Evolutionary conservation across 2,329 filamentous ascomycete species (phyloP).

Genomic region (Chaetomium olivaceum): DNA sequence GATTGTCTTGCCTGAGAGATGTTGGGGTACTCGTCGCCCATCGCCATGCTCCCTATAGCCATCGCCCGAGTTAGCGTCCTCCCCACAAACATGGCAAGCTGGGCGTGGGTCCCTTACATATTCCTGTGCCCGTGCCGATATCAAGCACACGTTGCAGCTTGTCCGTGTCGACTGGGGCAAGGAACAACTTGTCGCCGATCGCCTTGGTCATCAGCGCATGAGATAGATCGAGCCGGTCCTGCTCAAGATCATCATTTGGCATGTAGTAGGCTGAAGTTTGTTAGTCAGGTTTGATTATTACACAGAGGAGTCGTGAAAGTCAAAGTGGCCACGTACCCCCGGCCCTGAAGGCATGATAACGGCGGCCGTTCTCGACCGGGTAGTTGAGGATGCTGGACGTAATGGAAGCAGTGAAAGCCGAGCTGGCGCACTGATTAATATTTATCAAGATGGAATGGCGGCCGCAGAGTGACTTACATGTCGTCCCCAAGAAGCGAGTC

Average conservation of each 20-base stretch:
- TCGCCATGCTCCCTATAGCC: slow-evolving; percentile 40
- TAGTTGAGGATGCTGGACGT: slow-evolving; percentile 36
- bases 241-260: slow-evolving; percentile 40
- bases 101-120: slow-evolving; percentile 35
- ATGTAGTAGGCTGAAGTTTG: slow-evolving; percentile 24
- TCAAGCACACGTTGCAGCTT: slow-evolving; percentile 43
- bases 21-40: slow-evolving; percentile 39
- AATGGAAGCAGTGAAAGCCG: slow-evolving; percentile 34
- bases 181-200: slow-evolving; percentile 32
- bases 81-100: too few species aligned
- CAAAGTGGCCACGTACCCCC: slow-evolving; percentile 29
- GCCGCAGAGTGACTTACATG: neutral
- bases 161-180: slow-evolving; percentile 37
- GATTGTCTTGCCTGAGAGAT: slow-evolving; percentile 8
- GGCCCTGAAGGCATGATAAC: slow-evolving; percentile 40
- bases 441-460: neutral
- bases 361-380: slow-evolving; percentile 37
- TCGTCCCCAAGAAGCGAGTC: slow-evolving; percentile 6
- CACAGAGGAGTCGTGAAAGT: neutral
- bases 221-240: slow-evolving; percentile 36
- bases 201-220: slow-evolving; percentile 25
- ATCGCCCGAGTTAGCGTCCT: neutral
- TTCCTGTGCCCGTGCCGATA: slow-evolving; percentile 48
- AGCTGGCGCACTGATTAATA: slow-evolving; percentile 9
- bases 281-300: neutral